phyloP scores from a whole-genome alignment of 2,329 filamentous ascomycete species.

The Huntiella moniliformis region DNA sequence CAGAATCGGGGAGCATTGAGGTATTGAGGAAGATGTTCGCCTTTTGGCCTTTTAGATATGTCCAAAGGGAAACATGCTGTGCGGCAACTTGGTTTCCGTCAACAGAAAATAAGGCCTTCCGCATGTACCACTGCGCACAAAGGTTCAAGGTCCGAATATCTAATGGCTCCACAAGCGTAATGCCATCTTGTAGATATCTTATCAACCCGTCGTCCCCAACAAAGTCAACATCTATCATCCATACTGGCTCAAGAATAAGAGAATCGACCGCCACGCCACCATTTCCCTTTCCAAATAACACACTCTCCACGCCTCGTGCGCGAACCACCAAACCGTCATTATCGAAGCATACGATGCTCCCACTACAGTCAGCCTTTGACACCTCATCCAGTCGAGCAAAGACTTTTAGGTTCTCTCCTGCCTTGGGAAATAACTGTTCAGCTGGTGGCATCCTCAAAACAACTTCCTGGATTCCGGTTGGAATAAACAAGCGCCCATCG shows the following conservation, averaged over 20 bases:
- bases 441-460: neutral
- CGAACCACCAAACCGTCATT: neutral
- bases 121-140: too few relatives aligned
- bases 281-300: neutral
- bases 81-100: neutral
- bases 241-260: neutral
- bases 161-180: too few relatives aligned
- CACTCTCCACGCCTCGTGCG: neutral
- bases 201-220: too few relatives aligned
- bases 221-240: conserved; percentile 10
- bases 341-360: neutral
- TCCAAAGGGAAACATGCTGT: neutral
- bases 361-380: neutral
- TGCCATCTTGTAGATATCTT: too few relatives aligned
- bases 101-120: neutral
- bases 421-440: neutral
- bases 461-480: neutral
- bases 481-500: neutral
- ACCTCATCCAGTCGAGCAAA: neutral
- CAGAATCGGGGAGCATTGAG: too few relatives aligned
- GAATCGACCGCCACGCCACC: neutral
- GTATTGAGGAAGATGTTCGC: too few relatives aligned
- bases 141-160: too few relatives aligned
- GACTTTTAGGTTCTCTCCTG: neutral
- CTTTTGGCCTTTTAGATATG: neutral